A percentile compares a stretch with the other conserved stretches of the same genome.
These are phyloP conservation scores for Auricularia auricula-judae DNA, from an alignment of 768 basidiomycete species.

Conservation along the genomic window DNA sequence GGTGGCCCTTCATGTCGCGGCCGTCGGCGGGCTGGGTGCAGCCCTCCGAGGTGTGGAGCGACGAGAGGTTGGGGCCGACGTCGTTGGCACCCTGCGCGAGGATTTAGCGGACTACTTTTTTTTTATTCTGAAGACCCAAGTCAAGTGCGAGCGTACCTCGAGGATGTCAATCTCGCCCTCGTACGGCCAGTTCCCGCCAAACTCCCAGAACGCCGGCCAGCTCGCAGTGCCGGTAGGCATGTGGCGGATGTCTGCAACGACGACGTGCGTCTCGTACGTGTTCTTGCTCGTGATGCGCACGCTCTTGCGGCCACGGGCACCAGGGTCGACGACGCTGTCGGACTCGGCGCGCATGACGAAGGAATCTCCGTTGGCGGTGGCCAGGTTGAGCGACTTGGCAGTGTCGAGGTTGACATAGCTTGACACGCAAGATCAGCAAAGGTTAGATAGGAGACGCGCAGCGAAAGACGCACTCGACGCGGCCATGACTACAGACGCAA, in stretches of 20 bases:
- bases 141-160: conserved; percentile 3
- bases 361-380: not conserved
- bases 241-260: conserved; percentile 9
- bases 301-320: conserved; percentile 9
- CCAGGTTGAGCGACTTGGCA: conserved; percentile 3
- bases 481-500: conserved; percentile 2
- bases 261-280: conserved; percentile 2
- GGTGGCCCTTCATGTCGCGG: conserved; percentile 1
- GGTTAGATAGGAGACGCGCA: not conserved
- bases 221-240: conserved; percentile 10
- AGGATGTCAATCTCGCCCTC: conserved; percentile 12
- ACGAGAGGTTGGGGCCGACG: conserved; percentile 4
- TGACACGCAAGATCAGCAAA: not conserved
- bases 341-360: conserved; percentile 11
- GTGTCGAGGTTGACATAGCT: conserved; percentile 7
- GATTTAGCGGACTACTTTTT: too few relatives aligned
- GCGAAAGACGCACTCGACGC: conserved; percentile 5
- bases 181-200: conserved; percentile 7
- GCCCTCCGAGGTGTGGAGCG: conserved; percentile 7
- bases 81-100: conserved; percentile 2
- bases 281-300: conserved; percentile 12
- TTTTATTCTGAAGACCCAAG: too few relatives aligned
- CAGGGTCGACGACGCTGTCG: conserved; percentile 4
- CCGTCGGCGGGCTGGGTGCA: conserved; percentile 1
- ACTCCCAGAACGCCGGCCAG: conserved; percentile 9